Percentiles rank a stretch among this genome's conserved stretches.
phyloP scores from a whole-genome alignment of 495 filamentous ascomycete genomes.

The Talaromyces nanjingensis region DNA sequence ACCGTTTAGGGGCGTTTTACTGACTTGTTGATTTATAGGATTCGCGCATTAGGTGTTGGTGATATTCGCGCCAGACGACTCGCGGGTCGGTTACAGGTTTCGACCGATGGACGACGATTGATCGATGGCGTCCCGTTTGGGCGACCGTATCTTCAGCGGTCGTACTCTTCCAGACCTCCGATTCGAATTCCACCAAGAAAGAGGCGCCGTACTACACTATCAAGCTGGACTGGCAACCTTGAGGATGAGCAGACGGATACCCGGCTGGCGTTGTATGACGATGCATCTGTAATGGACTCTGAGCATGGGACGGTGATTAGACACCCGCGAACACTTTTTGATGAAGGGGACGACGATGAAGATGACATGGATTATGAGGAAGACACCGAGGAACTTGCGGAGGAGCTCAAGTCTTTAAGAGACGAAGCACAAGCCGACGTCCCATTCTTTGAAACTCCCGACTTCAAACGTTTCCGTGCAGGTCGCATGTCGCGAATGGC shows the following conservation, averaged over 20 bases:
- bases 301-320: constrained; percentile 37
- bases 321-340: constrained; percentile 17
- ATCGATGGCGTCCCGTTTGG: constrained; percentile 90
- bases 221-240: constrained; percentile 23
- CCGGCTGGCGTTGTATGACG: constrained; percentile 1
- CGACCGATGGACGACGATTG: constrained; percentile 70
- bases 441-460: constrained; percentile 13
- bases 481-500: constrained; percentile 10
- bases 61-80: constrained; percentile 70
- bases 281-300: neutral
- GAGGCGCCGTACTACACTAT: constrained; percentile 47
- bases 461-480: constrained; percentile 5
- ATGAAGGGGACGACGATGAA: constrained; percentile 20
- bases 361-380: constrained; percentile 33
- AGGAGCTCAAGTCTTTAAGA: constrained; percentile 37
- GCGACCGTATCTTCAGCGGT: constrained; percentile 54
- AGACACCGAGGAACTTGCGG: constrained; percentile 31
- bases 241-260: constrained; percentile 22
- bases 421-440: constrained; percentile 30
- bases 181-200: constrained; percentile 74
- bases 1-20: neutral
- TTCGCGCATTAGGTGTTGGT: constrained; percentile 68
- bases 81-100: constrained; percentile 79
- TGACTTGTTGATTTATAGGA: constrained; percentile 38
- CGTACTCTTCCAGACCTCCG: constrained; percentile 51